Evolutionary conservation across 345 rosid genomes (phyloP).

Genomic region (Rhizophora mangle): DNA sequence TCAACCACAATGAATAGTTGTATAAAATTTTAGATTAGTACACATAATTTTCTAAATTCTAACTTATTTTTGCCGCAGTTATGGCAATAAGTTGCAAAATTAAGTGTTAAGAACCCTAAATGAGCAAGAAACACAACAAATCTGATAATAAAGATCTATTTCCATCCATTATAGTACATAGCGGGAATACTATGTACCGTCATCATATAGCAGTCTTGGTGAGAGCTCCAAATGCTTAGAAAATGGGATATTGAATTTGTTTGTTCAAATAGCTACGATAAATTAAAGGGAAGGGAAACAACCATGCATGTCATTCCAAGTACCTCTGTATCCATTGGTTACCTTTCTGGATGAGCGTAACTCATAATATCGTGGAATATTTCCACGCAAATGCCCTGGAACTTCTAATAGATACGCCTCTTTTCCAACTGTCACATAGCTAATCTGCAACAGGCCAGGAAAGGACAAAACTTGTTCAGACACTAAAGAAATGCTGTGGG

Average conservation of each 20-base stretch:
- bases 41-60: not conserved
- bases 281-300: not conserved
- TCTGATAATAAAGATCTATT: not conserved
- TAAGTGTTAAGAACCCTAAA: not conserved
- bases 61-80: not conserved
- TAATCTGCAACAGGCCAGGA: slow-evolving; percentile 48
- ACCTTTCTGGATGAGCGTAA: slow-evolving; percentile 95
- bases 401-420: slow-evolving; percentile 84
- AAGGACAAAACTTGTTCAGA: slow-evolving; percentile 22
- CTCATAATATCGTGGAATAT: slow-evolving; percentile 82
- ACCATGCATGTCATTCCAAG: not conserved
- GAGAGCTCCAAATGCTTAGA: not conserved
- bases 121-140: slow-evolving; percentile 3
- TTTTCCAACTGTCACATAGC: slow-evolving; percentile 89
- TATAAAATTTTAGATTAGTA: not conserved
- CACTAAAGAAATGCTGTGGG: slow-evolving; percentile 17
- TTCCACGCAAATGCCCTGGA: slow-evolving; percentile 69
- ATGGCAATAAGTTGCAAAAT: not conserved
- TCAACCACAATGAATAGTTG: slow-evolving; percentile 4
- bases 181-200: too few species aligned
- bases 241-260: not conserved
- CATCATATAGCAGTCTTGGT: too few species aligned
- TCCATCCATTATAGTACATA: not conserved
- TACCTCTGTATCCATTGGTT: not conserved
- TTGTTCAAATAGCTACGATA: not conserved